phyloP scores from a whole-genome alignment of 2,329 filamentous ascomycete genomes.

The Paraconiothyrium sp. region DNA sequence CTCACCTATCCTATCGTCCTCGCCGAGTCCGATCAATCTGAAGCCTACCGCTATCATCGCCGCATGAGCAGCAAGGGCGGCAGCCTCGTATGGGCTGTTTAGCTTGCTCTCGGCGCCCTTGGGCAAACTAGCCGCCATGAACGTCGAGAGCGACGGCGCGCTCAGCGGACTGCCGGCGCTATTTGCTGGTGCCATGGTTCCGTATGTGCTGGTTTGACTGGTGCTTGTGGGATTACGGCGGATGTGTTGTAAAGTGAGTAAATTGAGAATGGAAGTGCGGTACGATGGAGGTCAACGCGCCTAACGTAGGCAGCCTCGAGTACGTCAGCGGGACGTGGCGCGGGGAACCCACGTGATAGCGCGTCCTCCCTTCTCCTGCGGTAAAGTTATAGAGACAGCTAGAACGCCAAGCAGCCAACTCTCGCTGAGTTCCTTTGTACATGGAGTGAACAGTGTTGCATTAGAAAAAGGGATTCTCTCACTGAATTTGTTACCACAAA shows the following conservation, averaged over 20 bases:
- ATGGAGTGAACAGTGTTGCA: too few relatives aligned
- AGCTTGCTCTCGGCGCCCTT: conserved; percentile 55
- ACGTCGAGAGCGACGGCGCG: conserved; percentile 52
- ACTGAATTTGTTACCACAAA: too few relatives aligned
- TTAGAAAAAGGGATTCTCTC: too few relatives aligned
- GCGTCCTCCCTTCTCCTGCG: too few relatives aligned
- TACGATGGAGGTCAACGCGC: conserved; percentile 16
- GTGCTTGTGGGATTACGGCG: conserved; percentile 9
- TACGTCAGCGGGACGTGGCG: conserved; percentile 14
- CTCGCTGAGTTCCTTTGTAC: too few relatives aligned
- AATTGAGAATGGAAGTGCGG: not conserved
- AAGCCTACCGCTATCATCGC: conserved; percentile 85
- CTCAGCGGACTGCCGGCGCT: conserved; percentile 55
- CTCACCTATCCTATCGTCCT: conserved; percentile 78
- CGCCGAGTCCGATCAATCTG: conserved; percentile 80
- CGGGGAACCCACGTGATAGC: conserved; percentile 5
- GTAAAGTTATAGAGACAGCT: too few relatives aligned
- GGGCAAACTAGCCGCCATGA: conserved; percentile 57
- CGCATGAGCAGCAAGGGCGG: conserved; percentile 85
- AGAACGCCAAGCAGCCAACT: too few relatives aligned
- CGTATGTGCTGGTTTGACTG: not conserved
- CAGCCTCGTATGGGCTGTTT: conserved; percentile 78
- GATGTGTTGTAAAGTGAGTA: conserved; percentile 16
- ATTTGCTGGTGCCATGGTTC: conserved; percentile 39
- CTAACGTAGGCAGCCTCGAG: conserved; percentile 14